These are phyloP conservation scores for Sclerospora graminicola DNA, from an alignment of 352 stramenopile genomes.

Conservation along the genomic window DNA sequence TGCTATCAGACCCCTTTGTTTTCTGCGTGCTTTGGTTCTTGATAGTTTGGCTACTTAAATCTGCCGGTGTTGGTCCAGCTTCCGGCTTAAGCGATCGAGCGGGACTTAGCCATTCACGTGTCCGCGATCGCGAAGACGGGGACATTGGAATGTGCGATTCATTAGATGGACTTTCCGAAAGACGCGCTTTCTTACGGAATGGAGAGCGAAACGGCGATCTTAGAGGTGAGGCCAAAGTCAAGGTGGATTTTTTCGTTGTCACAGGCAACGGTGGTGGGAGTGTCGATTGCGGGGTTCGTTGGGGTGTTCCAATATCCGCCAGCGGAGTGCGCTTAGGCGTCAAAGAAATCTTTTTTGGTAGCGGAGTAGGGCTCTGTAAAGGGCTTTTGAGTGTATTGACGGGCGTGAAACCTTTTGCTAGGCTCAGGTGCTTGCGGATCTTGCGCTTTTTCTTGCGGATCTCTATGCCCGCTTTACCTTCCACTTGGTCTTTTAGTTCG, in stretches of 20 bases:
- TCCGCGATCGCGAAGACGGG: conserved; percentile 19
- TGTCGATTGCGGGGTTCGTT: conserved; percentile 35
- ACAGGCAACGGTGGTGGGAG: conserved; percentile 33
- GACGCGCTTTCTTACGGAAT: conserved; percentile 59
- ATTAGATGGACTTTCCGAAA: conserved; percentile 22
- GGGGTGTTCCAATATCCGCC: conserved; percentile 35
- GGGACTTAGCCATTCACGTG: conserved; percentile 61
- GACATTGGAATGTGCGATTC: conserved; percentile 1
- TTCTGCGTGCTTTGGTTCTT: conserved; percentile 10
- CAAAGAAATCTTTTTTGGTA: conserved; percentile 22
- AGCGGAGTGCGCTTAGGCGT: conserved; percentile 33
- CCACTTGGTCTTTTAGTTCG: conserved; percentile 57
- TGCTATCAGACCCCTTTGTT: conserved; percentile 7
- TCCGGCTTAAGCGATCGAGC: conserved; percentile 28
- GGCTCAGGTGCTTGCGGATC: conserved; percentile 57
- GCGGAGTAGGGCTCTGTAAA: conserved; percentile 12
- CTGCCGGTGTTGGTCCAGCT: conserved; percentile 22
- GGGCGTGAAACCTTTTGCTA: conserved; percentile 52
- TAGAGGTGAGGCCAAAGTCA: conserved; percentile 23
- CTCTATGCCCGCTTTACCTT: conserved; percentile 38
- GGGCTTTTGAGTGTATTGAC: conserved; percentile 62
- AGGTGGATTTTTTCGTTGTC: conserved; percentile 30
- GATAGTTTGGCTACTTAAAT: conserved; percentile 14
- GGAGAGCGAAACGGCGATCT: conserved; percentile 69
- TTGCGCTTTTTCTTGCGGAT: conserved; percentile 69